Evolutionary conservation across 495 filamentous ascomycete genomes (phyloP).

Genomic region (Letharia columbiana): DNA sequence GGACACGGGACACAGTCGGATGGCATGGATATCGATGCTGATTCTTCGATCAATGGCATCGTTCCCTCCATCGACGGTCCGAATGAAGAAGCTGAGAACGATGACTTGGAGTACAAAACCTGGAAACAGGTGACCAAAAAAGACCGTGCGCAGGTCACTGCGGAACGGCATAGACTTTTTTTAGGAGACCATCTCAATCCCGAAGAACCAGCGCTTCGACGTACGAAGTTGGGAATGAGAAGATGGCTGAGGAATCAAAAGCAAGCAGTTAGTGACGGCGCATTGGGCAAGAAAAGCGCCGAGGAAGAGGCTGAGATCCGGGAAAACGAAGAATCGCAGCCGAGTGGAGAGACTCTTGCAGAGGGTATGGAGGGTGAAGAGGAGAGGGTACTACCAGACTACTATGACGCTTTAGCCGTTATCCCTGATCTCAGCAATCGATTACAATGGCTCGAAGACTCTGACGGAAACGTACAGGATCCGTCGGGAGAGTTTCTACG

Average conservation of each 20-base stretch:
- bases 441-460: slow-evolving; percentile 78
- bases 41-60: slow-evolving; percentile 52
- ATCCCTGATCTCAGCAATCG: slow-evolving; percentile 74
- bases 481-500: slow-evolving; percentile 72
- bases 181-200: slow-evolving; percentile 71
- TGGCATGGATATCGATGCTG: slow-evolving; percentile 70
- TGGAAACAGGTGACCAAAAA: slow-evolving; percentile 99
- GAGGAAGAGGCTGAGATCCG: slow-evolving; percentile 33
- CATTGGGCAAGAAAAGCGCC: slow-evolving; percentile 37
- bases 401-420: slow-evolving; percentile 79
- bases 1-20: slow-evolving; percentile 63
- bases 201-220: slow-evolving; percentile 78
- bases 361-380: slow-evolving; percentile 85
- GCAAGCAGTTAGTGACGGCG: slow-evolving; percentile 44
- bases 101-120: slow-evolving; percentile 88
- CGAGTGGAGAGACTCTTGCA: slow-evolving; percentile 63
- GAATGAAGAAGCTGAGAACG: slow-evolving; percentile 47
- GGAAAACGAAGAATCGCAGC: slow-evolving; percentile 40
- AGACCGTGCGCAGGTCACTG: slow-evolving; percentile 78
- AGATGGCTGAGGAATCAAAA: slow-evolving; percentile 70
- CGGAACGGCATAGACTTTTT: slow-evolving; percentile 71
- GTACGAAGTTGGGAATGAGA: slow-evolving; percentile 70
- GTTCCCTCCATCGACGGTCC: slow-evolving; percentile 29
- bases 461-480: slow-evolving; percentile 76
- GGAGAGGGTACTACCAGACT: slow-evolving; percentile 74